phyloP scores from a whole-genome alignment of 2,329 filamentous ascomycete genomes.

The Curvularia verruculosa region DNA sequence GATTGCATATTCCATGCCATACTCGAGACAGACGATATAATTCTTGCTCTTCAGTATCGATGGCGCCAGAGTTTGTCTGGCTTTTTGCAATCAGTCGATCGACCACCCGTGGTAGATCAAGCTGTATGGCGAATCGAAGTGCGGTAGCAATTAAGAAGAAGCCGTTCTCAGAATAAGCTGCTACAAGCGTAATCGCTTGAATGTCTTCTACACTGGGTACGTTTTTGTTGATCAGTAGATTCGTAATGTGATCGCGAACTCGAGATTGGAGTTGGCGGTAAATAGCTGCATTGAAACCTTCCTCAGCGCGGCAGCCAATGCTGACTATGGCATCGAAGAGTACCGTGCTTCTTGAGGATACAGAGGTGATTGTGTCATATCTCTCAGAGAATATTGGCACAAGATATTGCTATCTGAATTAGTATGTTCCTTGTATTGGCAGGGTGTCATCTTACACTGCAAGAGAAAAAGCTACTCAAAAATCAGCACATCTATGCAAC shows the following conservation, averaged over 20 bases:
- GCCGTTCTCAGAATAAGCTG: conserved; percentile 60
- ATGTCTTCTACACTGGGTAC: conserved; percentile 56
- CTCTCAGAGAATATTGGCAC: conserved; percentile 57
- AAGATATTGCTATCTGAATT: conserved; percentile 51
- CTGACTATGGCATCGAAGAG: conserved; percentile 60
- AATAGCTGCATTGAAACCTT: conserved; percentile 48
- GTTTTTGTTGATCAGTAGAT: conserved; percentile 52
- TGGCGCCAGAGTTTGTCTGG: neutral
- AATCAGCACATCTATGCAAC: conserved; percentile 3
- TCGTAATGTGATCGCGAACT: conserved; percentile 53
- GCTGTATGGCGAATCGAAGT: conserved; percentile 58
- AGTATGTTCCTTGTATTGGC: neutral
- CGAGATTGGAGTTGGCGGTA: conserved; percentile 45
- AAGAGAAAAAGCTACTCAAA: conserved; percentile 38
- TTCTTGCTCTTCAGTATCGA: conserved; percentile 34
- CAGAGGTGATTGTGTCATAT: conserved; percentile 55
- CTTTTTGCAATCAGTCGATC: conserved; percentile 50
- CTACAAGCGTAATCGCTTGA: conserved; percentile 59
- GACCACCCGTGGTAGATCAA: conserved; percentile 50
- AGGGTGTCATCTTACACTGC: conserved; percentile 27
- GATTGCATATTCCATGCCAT: conserved; percentile 60
- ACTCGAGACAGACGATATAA: conserved; percentile 51
- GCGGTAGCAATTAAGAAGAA: conserved; percentile 59
- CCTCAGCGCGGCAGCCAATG: conserved; percentile 58
- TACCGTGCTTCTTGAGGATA: conserved; percentile 56